phyloP scores from a whole-genome alignment of 805 yeast species.

The Clavispora santaluciae region DNA sequence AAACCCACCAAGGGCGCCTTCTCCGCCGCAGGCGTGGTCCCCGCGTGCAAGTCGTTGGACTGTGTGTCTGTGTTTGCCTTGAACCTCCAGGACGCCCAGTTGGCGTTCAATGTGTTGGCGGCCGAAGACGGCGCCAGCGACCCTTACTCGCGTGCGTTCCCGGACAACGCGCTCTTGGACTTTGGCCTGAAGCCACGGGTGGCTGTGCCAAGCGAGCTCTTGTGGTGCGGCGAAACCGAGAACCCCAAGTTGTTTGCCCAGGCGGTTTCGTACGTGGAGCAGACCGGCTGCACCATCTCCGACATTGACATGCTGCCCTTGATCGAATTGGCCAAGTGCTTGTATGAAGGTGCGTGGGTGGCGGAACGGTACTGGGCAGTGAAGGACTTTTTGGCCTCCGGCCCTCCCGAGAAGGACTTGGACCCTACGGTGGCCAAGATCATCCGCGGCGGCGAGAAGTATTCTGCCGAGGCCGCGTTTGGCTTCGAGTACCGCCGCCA shows the following conservation, averaged over 20 bases:
- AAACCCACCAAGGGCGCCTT: conserved; percentile 90
- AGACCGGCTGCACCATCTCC: conserved; percentile 50
- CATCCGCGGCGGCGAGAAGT: conserved; percentile 71
- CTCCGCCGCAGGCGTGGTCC: conserved; percentile 89
- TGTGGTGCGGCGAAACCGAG: conserved; percentile 78
- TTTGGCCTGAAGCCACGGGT: conserved; percentile 59
- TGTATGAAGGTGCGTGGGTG: conserved; percentile 99
- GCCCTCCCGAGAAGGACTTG: conserved; percentile 64
- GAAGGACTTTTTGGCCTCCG: conserved; percentile 61
- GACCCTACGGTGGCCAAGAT: conserved; percentile 82
- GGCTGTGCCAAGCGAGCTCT: conserved; percentile 69
- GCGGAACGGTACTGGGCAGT: conserved; percentile 89
- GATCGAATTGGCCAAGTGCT: conserved; percentile 74
- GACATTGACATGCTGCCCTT: conserved; percentile 71
- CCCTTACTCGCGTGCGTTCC: conserved; percentile 76
- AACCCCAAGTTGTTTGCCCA: conserved; percentile 64
- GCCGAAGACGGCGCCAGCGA: conserved; percentile 62
- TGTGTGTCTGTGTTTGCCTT: conserved; percentile 84
- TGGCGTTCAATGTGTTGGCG: conserved; percentile 66
- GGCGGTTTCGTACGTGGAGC: conserved; percentile 48
- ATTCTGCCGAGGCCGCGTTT: conserved; percentile 78
- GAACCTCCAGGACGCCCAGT: conserved; percentile 78
- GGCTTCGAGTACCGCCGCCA: conserved; percentile 84
- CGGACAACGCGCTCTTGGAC: conserved; percentile 55
- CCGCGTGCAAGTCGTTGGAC: conserved; percentile 93